Conservation (phyloP, 495 filamentous ascomycete genomes). For the Physcia stellaris region DNA sequence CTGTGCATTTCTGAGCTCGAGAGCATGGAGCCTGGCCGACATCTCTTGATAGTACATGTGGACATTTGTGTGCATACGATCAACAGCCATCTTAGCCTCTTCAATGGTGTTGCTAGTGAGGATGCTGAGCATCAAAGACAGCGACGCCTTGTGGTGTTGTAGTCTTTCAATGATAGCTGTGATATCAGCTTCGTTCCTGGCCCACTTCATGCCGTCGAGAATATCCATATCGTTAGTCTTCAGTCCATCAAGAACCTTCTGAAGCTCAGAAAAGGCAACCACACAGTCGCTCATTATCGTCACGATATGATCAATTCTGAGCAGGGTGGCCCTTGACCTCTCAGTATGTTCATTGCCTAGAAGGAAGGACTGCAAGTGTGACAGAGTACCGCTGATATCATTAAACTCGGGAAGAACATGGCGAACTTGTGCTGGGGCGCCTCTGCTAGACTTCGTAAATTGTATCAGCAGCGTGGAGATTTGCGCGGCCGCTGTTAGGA, state of each 20-base stretch:
- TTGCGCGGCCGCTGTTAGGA: conserved; percentile 21
- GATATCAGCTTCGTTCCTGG: conserved; percentile 1
- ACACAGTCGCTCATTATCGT: conserved; percentile 4
- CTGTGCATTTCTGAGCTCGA: background rate
- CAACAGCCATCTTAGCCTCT: conserved; percentile 6
- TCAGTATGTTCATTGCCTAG: background rate
- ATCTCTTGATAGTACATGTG: conserved; percentile 3
- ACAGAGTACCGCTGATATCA: conserved; percentile 1
- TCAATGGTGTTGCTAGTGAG: conserved; percentile 1
- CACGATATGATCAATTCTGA: conserved; percentile 3
- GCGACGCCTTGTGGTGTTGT: conserved; percentile 4
- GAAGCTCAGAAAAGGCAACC: conserved; percentile 7
- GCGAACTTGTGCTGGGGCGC: background rate
- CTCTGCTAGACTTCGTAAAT: background rate
- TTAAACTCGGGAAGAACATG: background rate
- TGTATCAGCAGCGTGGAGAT: conserved; percentile 19
- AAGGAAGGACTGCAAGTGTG: conserved; percentile 3
- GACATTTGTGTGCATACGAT: background rate
- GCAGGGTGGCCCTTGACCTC: background rate
- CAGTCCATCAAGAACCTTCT: conserved; percentile 4
- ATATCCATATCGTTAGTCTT: conserved; percentile 1
- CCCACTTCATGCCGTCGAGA: conserved; percentile 3
- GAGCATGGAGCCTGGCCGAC: conserved; percentile 3
- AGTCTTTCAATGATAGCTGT: conserved; percentile 3
- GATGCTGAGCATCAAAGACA: conserved; percentile 3